phyloP scores from a whole-genome alignment of 2,329 filamentous ascomycete species.

The Aspergillus sp. region DNA sequence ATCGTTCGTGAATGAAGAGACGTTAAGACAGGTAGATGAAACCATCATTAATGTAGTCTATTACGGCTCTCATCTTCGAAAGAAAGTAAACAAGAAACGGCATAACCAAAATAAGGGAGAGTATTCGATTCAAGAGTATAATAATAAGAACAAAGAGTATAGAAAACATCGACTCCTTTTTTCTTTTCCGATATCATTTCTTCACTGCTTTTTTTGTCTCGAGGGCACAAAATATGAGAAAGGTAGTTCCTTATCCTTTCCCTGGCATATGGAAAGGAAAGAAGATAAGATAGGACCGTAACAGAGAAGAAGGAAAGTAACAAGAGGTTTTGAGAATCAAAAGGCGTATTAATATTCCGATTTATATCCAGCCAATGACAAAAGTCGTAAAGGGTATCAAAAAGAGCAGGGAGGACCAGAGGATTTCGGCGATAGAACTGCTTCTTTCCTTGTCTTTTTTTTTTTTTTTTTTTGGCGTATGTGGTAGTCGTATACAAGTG shows the following conservation, averaged over 20 bases:
- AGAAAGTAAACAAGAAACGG: no score
- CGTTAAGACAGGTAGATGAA: no score
- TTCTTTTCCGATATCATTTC: no score
- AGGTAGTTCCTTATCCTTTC: background rate
- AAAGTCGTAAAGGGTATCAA: slow-evolving; percentile 35
- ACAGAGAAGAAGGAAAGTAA: background rate
- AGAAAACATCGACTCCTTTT: no score
- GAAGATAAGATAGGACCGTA: no score
- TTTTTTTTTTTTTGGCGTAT: background rate
- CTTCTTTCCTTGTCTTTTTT: background rate
- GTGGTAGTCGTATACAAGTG: slow-evolving; percentile 1
- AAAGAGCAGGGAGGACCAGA: slow-evolving; percentile 26
- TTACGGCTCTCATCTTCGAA: no score
- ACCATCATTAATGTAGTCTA: no score
- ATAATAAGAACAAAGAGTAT: no score
- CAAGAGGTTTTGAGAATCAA: background rate
- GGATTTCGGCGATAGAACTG: slow-evolving; percentile 14
- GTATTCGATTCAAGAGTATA: no score
- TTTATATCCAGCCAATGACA: slow-evolving; percentile 28
- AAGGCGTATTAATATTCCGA: slow-evolving; percentile 8
- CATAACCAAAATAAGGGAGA: no score
- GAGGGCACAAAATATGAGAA: background rate
- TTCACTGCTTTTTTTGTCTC: background rate
- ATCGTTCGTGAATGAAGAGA: no score
- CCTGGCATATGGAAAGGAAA: no score